These are phyloP conservation scores for Leishmania tropica DNA, from an alignment of 208 protist species.

Conservation along the genomic window DNA sequence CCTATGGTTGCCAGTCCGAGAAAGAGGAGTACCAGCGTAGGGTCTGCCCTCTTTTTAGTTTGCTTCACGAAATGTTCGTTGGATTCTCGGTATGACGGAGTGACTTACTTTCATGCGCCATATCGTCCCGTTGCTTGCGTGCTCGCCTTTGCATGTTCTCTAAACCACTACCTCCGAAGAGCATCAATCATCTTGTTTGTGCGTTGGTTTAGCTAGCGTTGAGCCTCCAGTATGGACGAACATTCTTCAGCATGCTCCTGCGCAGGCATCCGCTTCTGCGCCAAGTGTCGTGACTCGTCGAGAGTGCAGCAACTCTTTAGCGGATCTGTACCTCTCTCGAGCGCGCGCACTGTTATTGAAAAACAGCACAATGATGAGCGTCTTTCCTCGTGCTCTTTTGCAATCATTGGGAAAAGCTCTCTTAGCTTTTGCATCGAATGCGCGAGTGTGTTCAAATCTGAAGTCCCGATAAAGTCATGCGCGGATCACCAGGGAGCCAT, in stretches of 20 bases:
- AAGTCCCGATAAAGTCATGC: constrained; percentile 36
- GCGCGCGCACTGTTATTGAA: constrained; percentile 44
- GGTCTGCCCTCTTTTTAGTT: neutral
- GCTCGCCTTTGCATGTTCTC: neutral
- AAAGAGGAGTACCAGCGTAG: neutral
- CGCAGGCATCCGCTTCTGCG: constrained; percentile 79
- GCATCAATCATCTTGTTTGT: neutral
- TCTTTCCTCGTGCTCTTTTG: constrained; percentile 81
- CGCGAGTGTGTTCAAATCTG: constrained; percentile 35
- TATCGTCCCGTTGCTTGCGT: neutral
- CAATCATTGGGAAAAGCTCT: constrained; percentile 37
- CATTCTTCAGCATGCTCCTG: constrained; percentile 46
- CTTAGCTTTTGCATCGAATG: constrained; percentile 58
- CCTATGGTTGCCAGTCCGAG: neutral
- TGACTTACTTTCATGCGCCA: neutral
- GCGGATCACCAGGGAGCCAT: constrained; percentile 38
- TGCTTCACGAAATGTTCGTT: no score
- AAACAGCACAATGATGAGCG: constrained; percentile 51
- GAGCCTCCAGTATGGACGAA: neutral
- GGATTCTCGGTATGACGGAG: neutral
- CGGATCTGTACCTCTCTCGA: constrained; percentile 32
- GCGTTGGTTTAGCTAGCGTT: neutral
- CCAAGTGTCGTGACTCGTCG: constrained; percentile 45
- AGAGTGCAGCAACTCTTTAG: constrained; percentile 59
- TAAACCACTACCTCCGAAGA: neutral